These are phyloP conservation scores for Termitomyces sp. DNA, from an alignment of 768 basidiomycete genomes.

Conservation along the genomic window DNA sequence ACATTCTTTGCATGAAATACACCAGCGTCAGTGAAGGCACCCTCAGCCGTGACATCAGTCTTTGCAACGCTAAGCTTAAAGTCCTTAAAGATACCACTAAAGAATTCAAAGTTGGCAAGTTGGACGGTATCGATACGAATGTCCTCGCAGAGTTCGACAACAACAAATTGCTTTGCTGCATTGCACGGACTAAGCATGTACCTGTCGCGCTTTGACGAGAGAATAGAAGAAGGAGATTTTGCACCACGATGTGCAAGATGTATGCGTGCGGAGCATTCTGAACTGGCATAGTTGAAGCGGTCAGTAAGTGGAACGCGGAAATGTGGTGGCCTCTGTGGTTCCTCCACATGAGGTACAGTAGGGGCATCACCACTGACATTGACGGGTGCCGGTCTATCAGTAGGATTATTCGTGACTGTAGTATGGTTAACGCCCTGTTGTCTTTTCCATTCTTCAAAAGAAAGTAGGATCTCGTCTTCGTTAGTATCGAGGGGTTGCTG, in stretches of 20 bases:
- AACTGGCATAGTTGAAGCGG: conserved; percentile 90
- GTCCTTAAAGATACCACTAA: conserved; percentile 93
- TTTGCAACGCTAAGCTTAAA: conserved; percentile 85
- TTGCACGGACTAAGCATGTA: conserved; percentile 97
- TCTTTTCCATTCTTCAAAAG: conserved; percentile 87
- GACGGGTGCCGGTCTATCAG: conserved; percentile 4
- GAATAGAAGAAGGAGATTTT: conserved; percentile 77
- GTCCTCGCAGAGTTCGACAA: conserved; percentile 96
- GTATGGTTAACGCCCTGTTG: conserved; percentile 38
- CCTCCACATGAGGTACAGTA: conserved; percentile 19
- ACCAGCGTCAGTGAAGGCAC: conserved; percentile 70
- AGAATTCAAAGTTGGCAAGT: conserved; percentile 96
- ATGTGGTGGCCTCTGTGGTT: conserved; percentile 33
- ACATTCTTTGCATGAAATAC: conserved; percentile 84
- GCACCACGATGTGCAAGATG: conserved; percentile 78
- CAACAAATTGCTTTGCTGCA: conserved; percentile 63
- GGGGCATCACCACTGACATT: conserved; percentile 17
- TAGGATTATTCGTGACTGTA: conserved; percentile 20
- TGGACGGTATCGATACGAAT: conserved; percentile 95
- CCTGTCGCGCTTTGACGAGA: conserved; percentile 84
- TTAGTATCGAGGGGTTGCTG: conserved; percentile 38
- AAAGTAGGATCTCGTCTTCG: conserved; percentile 63
- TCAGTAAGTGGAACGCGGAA: conserved; percentile 74
- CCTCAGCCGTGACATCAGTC: conserved; percentile 55
- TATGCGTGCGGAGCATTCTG: conserved; percentile 91